phyloP scores from a whole-genome alignment of 495 filamentous ascomycete genomes.

The Endocarpon pusillum region DNA sequence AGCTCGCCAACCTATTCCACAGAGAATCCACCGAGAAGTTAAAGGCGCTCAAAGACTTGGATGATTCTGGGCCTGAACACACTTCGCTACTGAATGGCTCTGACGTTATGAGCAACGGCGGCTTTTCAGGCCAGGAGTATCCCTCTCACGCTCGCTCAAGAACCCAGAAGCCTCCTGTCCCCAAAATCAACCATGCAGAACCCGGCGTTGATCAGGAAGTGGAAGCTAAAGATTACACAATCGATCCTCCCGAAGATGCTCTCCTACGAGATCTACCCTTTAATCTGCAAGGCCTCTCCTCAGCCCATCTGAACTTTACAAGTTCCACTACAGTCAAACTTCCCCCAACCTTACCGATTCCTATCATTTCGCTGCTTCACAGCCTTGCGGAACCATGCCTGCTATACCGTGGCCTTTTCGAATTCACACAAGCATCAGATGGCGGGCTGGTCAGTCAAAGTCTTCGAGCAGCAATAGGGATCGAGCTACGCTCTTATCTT shows the following conservation, averaged over 20 bases:
- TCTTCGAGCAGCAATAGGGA: constrained; percentile 71
- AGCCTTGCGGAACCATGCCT: constrained; percentile 85
- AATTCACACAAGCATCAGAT: constrained; percentile 58
- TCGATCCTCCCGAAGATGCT: constrained; percentile 38
- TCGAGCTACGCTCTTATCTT: constrained; percentile 77
- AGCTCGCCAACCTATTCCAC: not conserved
- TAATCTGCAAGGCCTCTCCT: constrained; percentile 85
- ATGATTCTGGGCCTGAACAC: no score
- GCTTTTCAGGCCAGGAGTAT: not conserved
- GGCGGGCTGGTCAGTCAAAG: constrained; percentile 78
- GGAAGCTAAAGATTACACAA: constrained; percentile 2
- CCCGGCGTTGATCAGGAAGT: constrained; percentile 8
- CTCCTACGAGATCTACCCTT: constrained; percentile 83
- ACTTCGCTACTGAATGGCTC: not conserved
- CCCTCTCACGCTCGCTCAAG: not conserved
- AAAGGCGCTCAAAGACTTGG: not conserved
- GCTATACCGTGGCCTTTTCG: constrained; percentile 60
- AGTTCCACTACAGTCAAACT: constrained; percentile 48
- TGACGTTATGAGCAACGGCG: not conserved
- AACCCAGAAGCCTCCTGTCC: not conserved
- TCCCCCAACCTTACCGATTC: constrained; percentile 61
- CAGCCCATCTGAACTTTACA: constrained; percentile 61
- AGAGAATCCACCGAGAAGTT: not conserved
- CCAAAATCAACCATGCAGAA: not conserved
- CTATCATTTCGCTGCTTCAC: constrained; percentile 75